Evolutionary conservation across 768 basidiomycete genomes (phyloP).

Genomic region (Serendipita sp.): DNA sequence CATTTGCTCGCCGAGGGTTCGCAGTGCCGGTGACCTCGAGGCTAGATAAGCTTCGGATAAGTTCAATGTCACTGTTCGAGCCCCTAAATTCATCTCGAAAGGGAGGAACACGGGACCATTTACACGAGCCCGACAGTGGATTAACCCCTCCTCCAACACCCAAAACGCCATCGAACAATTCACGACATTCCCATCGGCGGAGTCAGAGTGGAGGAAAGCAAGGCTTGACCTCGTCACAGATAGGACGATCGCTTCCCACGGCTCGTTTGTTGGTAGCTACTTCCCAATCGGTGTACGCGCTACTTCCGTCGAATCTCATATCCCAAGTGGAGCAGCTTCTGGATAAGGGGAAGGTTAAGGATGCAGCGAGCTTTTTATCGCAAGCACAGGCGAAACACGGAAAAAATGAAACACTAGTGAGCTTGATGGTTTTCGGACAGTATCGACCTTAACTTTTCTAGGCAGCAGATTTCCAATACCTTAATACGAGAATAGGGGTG

Average conservation of each 20-base stretch:
- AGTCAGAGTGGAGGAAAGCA: background rate
- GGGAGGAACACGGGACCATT: background rate
- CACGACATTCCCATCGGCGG: background rate
- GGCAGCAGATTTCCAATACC: conserved; percentile 55
- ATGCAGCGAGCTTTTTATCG: conserved; percentile 46
- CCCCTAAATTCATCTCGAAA: background rate
- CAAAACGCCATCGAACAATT: conserved; percentile 32
- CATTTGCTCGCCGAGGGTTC: background rate
- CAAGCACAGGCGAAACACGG: conserved; percentile 42
- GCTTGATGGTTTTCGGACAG: background rate
- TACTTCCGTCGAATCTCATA: conserved; percentile 39
- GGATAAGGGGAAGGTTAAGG: conserved; percentile 44
- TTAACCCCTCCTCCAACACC: conserved; percentile 12
- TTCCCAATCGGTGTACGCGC: background rate
- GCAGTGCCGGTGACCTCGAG: background rate
- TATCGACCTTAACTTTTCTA: conserved; percentile 16
- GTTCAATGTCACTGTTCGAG: background rate
- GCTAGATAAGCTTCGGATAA: background rate
- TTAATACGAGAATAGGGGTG: conserved; percentile 71
- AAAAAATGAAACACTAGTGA: conserved; percentile 18
- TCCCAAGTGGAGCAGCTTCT: conserved; percentile 58
- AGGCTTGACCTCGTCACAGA: background rate
- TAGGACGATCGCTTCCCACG: background rate
- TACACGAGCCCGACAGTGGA: conserved; percentile 6
- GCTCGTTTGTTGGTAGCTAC: background rate